Percentiles rank a stretch among this genome's conserved stretches.
Evolutionary conservation across 2,329 filamentous ascomycete species (phyloP).

Genomic region (Fusarium incarnatum): DNA sequence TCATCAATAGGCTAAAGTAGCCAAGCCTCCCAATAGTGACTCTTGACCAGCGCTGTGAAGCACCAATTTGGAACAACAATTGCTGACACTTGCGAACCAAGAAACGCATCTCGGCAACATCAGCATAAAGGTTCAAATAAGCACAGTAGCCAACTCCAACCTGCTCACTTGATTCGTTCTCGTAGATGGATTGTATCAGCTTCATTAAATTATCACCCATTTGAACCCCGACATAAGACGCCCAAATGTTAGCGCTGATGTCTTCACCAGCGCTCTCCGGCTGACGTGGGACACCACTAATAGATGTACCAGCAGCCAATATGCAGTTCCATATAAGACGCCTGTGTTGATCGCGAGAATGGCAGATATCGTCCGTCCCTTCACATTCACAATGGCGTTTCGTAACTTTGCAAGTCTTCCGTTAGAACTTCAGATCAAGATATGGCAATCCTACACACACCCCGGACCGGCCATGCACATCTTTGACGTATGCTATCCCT

Average conservation of each 20-base stretch:
- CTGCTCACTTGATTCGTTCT: constrained; percentile 1
- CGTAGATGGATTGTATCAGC: not conserved
- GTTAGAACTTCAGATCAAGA: constrained; percentile 40
- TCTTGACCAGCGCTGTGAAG: not conserved
- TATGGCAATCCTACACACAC: constrained; percentile 38
- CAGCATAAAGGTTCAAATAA: not conserved
- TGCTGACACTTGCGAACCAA: not conserved
- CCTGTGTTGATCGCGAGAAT: not conserved
- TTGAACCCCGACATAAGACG: not conserved
- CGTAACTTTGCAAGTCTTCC: constrained; percentile 38
- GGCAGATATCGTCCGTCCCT: not conserved
- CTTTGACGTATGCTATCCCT: constrained; percentile 48
- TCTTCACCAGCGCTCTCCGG: not conserved
- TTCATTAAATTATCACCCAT: not conserved
- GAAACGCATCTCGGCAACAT: not conserved
- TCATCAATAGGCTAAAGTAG: not conserved
- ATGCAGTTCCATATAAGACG: not conserved
- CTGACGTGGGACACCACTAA: constrained; percentile 12
- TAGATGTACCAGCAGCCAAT: not conserved
- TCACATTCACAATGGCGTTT: constrained; percentile 36
- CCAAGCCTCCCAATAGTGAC: not conserved
- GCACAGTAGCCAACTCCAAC: not conserved
- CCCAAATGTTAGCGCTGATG: constrained; percentile 26
- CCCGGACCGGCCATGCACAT: constrained; percentile 44
- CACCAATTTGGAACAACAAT: not conserved